Base-by-base conservation (phyloP, 345 rosid genomes). In the Heritiera littoralis region DNA sequence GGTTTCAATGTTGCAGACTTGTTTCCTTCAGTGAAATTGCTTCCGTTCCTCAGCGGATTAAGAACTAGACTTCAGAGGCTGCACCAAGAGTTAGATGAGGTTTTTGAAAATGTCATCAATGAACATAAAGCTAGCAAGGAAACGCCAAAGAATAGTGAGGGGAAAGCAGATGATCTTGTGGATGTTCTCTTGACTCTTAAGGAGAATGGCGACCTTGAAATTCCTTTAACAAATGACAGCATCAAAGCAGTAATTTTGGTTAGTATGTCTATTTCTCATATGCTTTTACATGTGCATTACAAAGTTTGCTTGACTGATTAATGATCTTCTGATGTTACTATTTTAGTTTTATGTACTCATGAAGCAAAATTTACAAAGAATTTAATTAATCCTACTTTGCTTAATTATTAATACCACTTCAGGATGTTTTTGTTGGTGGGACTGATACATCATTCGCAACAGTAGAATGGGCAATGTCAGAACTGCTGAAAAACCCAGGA, bases 91-190 rank as follows among this genome's bases (percentile, higher is more conserved):
- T 18, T 10, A 1, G 86, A 81, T 7, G 32, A 2, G 13, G 74
- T 82, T 8, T 54, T 87, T 9, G 81, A 82, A 66, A 46, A 41
- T 18, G 41, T 85, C 54, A 75, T 87, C 35, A 38, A 35, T 23
- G 75, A 77, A 20, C 84, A 71, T 38, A 74, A 9, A 78, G 59
- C 70, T 23, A 65, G 76, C 17, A 60, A 35, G 35, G 65, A 10
- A 60, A 23, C 3, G 14, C 3, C 48, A 66, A 66, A 38, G 30
- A 18, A 18, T 9, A 6, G 1, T 18, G 35, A 74, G 10, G 38
- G 11, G 6, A 66, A 74, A 23, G 0, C 66, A 20, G 52, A 74
- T 9, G 77, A 74, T 41, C 77, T 74, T 17, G 1, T 58, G 5
- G 54, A 74, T 74, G 66, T 74, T 74, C 77, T 74, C 40, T 58